phyloP scores from a whole-genome alignment of 202 grass and related monocot species.

The Eragrostis tef region DNA sequence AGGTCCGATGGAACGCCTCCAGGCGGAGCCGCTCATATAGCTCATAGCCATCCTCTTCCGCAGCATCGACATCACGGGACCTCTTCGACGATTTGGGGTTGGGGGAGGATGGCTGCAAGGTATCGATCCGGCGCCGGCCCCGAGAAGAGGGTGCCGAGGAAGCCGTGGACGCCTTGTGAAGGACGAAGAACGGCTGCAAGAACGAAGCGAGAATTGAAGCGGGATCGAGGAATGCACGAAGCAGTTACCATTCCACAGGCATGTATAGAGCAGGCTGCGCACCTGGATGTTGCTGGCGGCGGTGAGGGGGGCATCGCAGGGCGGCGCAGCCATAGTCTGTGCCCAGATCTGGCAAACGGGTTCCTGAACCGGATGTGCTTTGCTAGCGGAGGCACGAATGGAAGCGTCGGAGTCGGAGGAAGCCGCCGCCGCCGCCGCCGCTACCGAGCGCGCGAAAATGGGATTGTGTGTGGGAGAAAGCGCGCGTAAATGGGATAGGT shows the following conservation, averaged over 20 bases:
- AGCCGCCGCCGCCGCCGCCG: not conserved
- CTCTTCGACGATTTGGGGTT: constrained; percentile 58
- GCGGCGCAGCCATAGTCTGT: constrained; percentile 19
- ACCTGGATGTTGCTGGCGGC: constrained; percentile 51
- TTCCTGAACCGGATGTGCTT: not conserved
- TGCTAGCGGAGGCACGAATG: not conserved
- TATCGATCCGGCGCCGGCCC: constrained; percentile 54
- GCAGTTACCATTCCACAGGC: not conserved
- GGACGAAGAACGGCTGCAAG: constrained; percentile 78
- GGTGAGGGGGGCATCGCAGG: constrained; percentile 35
- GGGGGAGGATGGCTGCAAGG: constrained; percentile 42
- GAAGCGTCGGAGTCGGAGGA: not conserved
- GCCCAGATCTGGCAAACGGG: not conserved
- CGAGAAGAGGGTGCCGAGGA: constrained; percentile 23
- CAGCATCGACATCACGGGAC: not conserved
- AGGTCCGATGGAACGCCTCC: constrained; percentile 66
- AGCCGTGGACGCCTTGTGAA: constrained; percentile 54
- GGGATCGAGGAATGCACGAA: not conserved
- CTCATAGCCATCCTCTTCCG: not conserved
- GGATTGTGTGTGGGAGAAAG: too few species aligned
- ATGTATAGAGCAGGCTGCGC: not conserved
- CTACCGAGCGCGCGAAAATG: too few species aligned
- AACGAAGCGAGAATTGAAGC: not conserved
- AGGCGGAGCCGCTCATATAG: constrained; percentile 61
- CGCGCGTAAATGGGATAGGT: too few species aligned